A percentile compares a stretch with the other conserved stretches of the same genome.
These are phyloP conservation scores for Ocimum tenuiflorum DNA, from an alignment of 257 asterid genomes.

Conservation along the genomic window DNA sequence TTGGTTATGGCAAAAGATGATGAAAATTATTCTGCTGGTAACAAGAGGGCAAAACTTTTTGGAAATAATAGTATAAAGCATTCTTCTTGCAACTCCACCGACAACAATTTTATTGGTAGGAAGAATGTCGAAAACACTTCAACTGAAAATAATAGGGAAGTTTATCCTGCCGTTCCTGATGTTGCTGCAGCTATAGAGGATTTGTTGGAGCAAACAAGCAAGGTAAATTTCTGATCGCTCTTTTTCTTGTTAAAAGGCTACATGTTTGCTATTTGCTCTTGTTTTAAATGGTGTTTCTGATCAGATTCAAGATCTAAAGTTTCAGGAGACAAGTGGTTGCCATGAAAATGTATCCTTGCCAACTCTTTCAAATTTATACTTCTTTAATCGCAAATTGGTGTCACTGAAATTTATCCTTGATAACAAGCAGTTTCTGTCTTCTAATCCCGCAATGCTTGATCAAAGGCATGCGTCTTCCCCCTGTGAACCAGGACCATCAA, in stretches of 20 bases:
- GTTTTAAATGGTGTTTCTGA: constrained; percentile 26
- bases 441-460: constrained; percentile 54
- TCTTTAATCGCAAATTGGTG: constrained; percentile 12
- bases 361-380: constrained; percentile 5
- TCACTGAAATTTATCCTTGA: constrained; percentile 38
- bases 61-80: constrained; percentile 30
- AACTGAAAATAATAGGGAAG: constrained; percentile 34
- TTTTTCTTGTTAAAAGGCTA: constrained; percentile 11
- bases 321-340: constrained; percentile 51
- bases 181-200: constrained; percentile 89
- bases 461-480: constrained; percentile 46
- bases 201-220: constrained; percentile 82
- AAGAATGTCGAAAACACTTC: constrained; percentile 24
- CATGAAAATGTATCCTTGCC: constrained; percentile 59
- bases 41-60: constrained; percentile 47
- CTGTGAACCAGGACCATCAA: constrained; percentile 47
- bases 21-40: constrained; percentile 26
- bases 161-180: constrained; percentile 56
- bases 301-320: constrained; percentile 70
- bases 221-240: constrained; percentile 40
- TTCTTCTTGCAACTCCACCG: constrained; percentile 18
- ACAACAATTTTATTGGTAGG: constrained; percentile 16
- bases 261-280: constrained; percentile 15
- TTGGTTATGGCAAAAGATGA: constrained; percentile 24
- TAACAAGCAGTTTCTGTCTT: constrained; percentile 46